Evolutionary conservation across 257 asterid species (phyloP), one percentile per base, ranked within the genome.

Genomic region (Solanum pinnatisectum): DNA sequence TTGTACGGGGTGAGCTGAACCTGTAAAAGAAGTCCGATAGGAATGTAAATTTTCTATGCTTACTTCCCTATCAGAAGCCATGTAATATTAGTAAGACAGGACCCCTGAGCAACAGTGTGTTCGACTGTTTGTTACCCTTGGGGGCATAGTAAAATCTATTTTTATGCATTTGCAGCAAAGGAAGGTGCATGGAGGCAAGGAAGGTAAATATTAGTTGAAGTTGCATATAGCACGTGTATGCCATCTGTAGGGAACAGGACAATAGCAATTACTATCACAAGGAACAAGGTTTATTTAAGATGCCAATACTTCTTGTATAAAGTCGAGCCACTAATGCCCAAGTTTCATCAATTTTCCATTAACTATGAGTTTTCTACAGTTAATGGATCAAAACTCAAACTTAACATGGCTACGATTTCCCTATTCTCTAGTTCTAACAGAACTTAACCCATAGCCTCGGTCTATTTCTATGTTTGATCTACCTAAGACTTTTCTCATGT

Each of bases 1-100:
- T 94, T 90, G 93, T 95, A 92, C n/a, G 93, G 93, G 65, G 27
- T 67, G 65, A 91, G 89, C 76, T 85, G 93, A 87, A 91, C 93
- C 93, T 91, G 92, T 71, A 84, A 30, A 72, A 30, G 44, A 25
- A 67, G 11, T 37, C 30, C 22, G 23, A 40, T 3, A 40, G 44
- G 82, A 40, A 65, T 85, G 67, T 36, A 10, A 56, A 84, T 3
- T 84, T 63, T 65, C 76, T 83, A 6, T 25, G 44, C 13, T 74
- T 32, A 4, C 65, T 42, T 44, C 84, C 14, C 63, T 2, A 33
- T 79, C 39, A 79, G 23, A 84, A 84, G 59, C 76, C 6, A 60
- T 65, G 59, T 42, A 84, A 36, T 25, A 68, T 63, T 68, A 65
- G 77, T 27, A 85, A 68, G 42, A 70, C 30, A 46, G 33, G 81